Percentiles rank a stretch among this genome's conserved stretches.
These are phyloP conservation scores for Citrus reticulata DNA, from an alignment of 345 rosid genomes.

Conservation along the genomic window DNA sequence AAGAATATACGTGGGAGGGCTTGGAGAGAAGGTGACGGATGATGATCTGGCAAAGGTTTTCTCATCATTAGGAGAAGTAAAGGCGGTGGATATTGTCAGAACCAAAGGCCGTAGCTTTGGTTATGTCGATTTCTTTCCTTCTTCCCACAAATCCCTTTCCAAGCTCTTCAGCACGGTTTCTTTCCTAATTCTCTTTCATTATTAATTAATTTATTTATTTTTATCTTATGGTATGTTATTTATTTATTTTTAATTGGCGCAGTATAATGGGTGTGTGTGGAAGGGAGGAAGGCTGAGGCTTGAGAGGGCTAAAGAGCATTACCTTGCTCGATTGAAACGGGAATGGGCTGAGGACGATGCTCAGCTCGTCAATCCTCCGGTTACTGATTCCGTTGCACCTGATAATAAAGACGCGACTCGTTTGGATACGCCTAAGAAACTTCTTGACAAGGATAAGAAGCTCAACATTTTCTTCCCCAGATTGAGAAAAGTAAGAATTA, in stretches of 20 bases:
- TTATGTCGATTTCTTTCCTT: slow-evolving; percentile 64
- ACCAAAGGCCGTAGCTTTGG: slow-evolving; percentile 95
- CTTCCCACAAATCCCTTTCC: slow-evolving; percentile 52
- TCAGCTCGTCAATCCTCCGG: background rate
- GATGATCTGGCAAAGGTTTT: slow-evolving; percentile 62
- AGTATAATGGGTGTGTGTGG: slow-evolving; percentile 94
- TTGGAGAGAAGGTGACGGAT: slow-evolving; percentile 62
- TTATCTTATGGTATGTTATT: too few relatives aligned
- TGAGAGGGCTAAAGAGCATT: slow-evolving; percentile 88
- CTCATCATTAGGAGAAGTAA: slow-evolving; percentile 46
- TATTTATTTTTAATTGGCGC: slow-evolving; percentile 1
- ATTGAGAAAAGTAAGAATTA: slow-evolving; percentile 50
- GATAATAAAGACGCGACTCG: slow-evolving; percentile 13
- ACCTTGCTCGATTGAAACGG: slow-evolving; percentile 54
- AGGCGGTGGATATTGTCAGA: slow-evolving; percentile 55
- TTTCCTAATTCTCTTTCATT: background rate
- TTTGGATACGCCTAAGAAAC: slow-evolving; percentile 20
- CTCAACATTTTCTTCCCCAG: slow-evolving; percentile 68
- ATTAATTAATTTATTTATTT: background rate
- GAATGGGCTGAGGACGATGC: slow-evolving; percentile 62
- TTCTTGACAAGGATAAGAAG: slow-evolving; percentile 20
- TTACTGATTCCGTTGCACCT: slow-evolving; percentile 5
- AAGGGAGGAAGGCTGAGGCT: slow-evolving; percentile 82
- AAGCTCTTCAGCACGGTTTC: slow-evolving; percentile 77
- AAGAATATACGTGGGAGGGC: slow-evolving; percentile 74